Percentiles rank a stretch among this genome's conserved stretches.
phyloP scores from a whole-genome alignment of 306 rosid genomes.

The Acacia crassicarpa region DNA sequence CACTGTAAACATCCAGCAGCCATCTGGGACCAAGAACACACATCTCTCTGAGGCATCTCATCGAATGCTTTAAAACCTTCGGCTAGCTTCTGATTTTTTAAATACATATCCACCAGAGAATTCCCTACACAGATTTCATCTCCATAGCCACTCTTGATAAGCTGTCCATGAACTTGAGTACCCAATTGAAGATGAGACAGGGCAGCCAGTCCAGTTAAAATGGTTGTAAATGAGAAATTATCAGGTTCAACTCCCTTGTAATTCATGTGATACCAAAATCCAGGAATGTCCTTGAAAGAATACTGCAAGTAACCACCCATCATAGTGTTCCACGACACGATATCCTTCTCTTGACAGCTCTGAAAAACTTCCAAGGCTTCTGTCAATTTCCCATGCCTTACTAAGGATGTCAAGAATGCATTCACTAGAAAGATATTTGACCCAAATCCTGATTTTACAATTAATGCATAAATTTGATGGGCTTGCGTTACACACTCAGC shows the following conservation, averaged over 20 bases:
- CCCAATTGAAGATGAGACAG: conserved; percentile 55
- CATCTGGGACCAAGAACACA: conserved; percentile 76
- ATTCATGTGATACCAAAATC: conserved; percentile 59
- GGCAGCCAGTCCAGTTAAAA: conserved; percentile 66
- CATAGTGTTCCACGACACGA: conserved; percentile 74
- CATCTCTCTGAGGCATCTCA: conserved; percentile 68
- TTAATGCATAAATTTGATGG: conserved; percentile 55
- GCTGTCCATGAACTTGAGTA: conserved; percentile 59
- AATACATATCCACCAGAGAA: conserved; percentile 67
- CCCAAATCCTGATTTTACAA: conserved; percentile 59
- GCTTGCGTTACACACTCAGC: conserved; percentile 31
- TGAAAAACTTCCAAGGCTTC: conserved; percentile 56
- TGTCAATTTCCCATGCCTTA: conserved; percentile 53
- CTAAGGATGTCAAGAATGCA: conserved; percentile 55
- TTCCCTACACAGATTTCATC: conserved; percentile 66
- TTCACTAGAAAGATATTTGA: conserved; percentile 58
- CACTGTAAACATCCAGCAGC: conserved; percentile 66
- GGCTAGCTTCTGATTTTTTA: conserved; percentile 50
- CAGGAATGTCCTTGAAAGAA: conserved; percentile 43
- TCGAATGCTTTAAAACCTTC: conserved; percentile 66
- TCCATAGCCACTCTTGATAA: conserved; percentile 65
- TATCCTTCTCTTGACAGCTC: conserved; percentile 45
- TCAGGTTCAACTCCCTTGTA: conserved; percentile 50
- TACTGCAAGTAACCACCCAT: conserved; percentile 67
- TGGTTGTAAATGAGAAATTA: conserved; percentile 58